phyloP scores from a whole-genome alignment of 2,329 filamentous ascomycete genomes.

The Pseudocercospora musae region DNA sequence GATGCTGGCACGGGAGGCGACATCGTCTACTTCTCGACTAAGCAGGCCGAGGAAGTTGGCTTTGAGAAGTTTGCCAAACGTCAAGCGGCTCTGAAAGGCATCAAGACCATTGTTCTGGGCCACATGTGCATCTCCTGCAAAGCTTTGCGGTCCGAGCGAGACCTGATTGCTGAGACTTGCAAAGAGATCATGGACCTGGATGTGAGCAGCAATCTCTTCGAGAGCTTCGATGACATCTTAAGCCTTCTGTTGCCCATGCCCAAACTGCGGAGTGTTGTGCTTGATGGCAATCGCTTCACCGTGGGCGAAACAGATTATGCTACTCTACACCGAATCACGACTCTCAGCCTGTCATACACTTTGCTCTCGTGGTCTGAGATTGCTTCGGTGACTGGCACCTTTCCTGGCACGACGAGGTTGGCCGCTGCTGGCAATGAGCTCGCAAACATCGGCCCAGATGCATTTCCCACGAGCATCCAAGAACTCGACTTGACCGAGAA shows the following conservation, averaged over 20 bases:
- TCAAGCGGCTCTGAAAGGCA: slow-evolving; percentile 72
- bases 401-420: slow-evolving; percentile 58
- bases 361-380: slow-evolving; percentile 41
- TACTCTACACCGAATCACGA: slow-evolving; percentile 12
- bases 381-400: slow-evolving; percentile 40
- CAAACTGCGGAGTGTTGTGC: slow-evolving; percentile 49
- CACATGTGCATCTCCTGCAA: slow-evolving; percentile 58
- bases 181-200: slow-evolving; percentile 70
- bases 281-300: slow-evolving; percentile 64
- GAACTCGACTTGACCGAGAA: slow-evolving; percentile 72
- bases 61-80: slow-evolving; percentile 87
- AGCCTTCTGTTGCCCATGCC: slow-evolving; percentile 68
- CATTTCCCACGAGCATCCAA: slow-evolving; percentile 53
- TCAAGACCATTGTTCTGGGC: slow-evolving; percentile 80
- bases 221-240: slow-evolving; percentile 62
- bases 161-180: slow-evolving; percentile 55
- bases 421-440: slow-evolving; percentile 42
- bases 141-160: slow-evolving; percentile 14
- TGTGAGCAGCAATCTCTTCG: slow-evolving; percentile 78
- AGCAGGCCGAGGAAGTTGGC: slow-evolving; percentile 88
- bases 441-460: slow-evolving; percentile 30
- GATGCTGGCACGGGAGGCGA: slow-evolving; percentile 37
- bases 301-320: neutral
- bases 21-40: slow-evolving; percentile 69
- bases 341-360: slow-evolving; percentile 50